Evolutionary conservation across 306 rosid species (phyloP).

Genomic region (Alnus glutinosa): DNA sequence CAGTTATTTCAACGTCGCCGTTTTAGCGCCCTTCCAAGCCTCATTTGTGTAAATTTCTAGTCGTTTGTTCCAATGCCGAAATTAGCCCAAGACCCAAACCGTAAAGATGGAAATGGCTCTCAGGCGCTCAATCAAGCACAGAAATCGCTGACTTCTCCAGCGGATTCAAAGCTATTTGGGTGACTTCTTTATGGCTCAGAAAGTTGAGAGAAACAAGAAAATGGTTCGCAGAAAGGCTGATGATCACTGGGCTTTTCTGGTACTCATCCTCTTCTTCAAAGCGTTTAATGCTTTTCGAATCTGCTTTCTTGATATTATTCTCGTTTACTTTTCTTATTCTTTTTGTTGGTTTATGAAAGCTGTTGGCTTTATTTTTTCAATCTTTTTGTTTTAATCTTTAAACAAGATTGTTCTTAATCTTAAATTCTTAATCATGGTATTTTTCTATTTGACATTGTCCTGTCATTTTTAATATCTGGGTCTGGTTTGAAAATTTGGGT

Average conservation of each 20-base stretch:
- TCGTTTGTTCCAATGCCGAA: not conserved
- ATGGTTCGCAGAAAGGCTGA: conserved; percentile 30
- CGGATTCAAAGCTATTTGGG: not conserved
- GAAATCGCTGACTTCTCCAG: not conserved
- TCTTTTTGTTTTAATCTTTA: not conserved
- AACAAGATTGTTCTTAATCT: not conserved
- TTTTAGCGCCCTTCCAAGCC: not conserved
- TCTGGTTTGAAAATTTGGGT: not conserved
- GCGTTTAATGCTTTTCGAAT: conserved; percentile 6
- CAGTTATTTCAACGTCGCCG: not conserved
- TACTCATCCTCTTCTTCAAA: not conserved
- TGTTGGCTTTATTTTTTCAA: not conserved
- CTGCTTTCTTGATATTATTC: conserved; percentile 10
- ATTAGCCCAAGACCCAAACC: conserved; percentile 8
- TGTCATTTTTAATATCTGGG: not conserved
- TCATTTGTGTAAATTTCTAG: no score
- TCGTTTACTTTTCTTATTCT: not conserved
- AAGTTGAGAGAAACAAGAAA: conserved; percentile 18
- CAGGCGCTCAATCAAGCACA: conserved; percentile 6
- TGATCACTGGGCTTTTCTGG: conserved; percentile 88
- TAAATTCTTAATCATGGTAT: not conserved
- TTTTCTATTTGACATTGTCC: no score
- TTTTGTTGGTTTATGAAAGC: not conserved
- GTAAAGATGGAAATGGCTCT: conserved; percentile 24
- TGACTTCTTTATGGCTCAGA: conserved; percentile 14